Evolutionary conservation across 768 basidiomycete species (phyloP).

Genomic region (Pisolithus microcarpus): DNA sequence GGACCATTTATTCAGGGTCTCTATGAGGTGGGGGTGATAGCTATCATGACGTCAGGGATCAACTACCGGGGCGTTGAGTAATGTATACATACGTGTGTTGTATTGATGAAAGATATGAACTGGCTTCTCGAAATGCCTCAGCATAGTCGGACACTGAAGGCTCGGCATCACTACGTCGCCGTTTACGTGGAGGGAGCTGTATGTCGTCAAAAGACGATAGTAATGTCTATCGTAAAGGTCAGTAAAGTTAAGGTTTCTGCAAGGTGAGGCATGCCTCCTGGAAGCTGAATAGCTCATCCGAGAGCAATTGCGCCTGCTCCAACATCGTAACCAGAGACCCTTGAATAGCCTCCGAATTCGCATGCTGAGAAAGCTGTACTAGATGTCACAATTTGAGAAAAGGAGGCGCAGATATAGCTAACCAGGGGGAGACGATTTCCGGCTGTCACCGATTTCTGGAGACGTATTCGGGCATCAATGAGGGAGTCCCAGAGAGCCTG

Average conservation of each 20-base stretch:
- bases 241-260: constrained; percentile 5
- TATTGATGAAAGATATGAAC: constrained; percentile 35
- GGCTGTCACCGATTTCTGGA: constrained; percentile 72
- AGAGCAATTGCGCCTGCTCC: constrained; percentile 51
- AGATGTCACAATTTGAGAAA: constrained; percentile 8
- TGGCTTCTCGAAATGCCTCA: constrained; percentile 36
- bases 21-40: constrained; percentile 65
- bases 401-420: constrained; percentile 19
- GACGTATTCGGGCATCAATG: constrained; percentile 82
- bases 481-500: constrained; percentile 83
- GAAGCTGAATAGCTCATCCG: constrained; percentile 60
- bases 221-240: constrained; percentile 32
- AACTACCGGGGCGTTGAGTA: not conserved
- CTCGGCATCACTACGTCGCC: constrained; percentile 32
- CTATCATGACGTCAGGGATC: constrained; percentile 18
- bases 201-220: constrained; percentile 42
- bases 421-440: constrained; percentile 64
- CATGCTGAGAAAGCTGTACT: constrained; percentile 27
- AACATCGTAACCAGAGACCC: constrained; percentile 47
- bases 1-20: constrained; percentile 91
- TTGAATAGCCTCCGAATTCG: constrained; percentile 31
- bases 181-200: constrained; percentile 49
- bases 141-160: constrained; percentile 5
- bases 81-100: constrained; percentile 44
- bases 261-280: constrained; percentile 47